phyloP scores from a whole-genome alignment of 306 rosid genomes.

The Quercus engelmannii region DNA sequence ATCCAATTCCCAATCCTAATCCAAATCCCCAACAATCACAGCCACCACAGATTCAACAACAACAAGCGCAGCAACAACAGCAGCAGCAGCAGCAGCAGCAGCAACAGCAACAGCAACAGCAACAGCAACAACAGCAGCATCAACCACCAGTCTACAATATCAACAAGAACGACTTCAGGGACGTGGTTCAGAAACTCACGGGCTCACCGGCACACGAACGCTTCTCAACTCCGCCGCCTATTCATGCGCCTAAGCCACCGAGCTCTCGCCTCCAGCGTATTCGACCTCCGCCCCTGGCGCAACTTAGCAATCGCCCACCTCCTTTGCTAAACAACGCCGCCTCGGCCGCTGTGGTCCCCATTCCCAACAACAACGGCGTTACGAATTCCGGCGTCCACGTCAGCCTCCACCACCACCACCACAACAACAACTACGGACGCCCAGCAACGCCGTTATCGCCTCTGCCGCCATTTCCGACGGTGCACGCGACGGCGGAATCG shows the following conservation, averaged over 20 bases:
- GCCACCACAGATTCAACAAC: constrained; percentile 1
- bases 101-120: background rate
- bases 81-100: background rate
- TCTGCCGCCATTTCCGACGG: constrained; percentile 81
- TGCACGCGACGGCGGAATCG: constrained; percentile 88
- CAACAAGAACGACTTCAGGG: constrained; percentile 92
- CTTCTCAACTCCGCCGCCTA: constrained; percentile 65
- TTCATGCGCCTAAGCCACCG: constrained; percentile 73
- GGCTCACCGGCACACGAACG: constrained; percentile 95
- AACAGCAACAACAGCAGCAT: constrained; percentile 52
- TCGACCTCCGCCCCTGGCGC: constrained; percentile 90
- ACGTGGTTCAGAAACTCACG: constrained; percentile 92
- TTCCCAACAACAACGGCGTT: constrained; percentile 5
- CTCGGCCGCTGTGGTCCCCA: constrained; percentile 12
- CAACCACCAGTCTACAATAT: constrained; percentile 98
- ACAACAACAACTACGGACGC: constrained; percentile 25
- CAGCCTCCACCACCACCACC: too few relatives aligned
- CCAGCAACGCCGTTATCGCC: constrained; percentile 73
- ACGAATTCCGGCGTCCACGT: too few relatives aligned
- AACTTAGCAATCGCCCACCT: constrained; percentile 61
- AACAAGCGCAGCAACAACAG: background rate
- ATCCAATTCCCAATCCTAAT: constrained; percentile 17
- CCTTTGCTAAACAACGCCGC: constrained; percentile 33
- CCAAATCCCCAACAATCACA: constrained; percentile 1
- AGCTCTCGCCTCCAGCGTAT: constrained; percentile 93